Evolutionary conservation across 306 rosid genomes (phyloP), one percentile per base, ranked within the genome.

Genomic region (Castanea mollissima): DNA sequence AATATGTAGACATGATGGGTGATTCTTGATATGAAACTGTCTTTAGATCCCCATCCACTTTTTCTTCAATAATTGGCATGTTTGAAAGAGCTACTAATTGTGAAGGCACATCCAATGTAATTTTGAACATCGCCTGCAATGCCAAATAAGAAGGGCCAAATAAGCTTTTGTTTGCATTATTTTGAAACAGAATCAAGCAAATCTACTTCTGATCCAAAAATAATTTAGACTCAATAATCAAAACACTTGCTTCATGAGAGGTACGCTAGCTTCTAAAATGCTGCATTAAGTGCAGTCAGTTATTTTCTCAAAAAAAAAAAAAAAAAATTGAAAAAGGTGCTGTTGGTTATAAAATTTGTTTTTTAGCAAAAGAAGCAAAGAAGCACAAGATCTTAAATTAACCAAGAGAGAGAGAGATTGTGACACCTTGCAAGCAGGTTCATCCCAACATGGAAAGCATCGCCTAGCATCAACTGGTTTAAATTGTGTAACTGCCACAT

Each of bases 361-460:
- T 34, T 34, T 59, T 49, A 67, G 72, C 52, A 67, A 34, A 67
- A 16, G 64, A 65, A 5, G 46, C 20, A 64, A 64, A 32, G 46
- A 65, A 16, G 51, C 2, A 34, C 1, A 35, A 67, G 1, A 67
- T 67, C 5, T 34, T 67, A 49, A 67, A 35, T 19, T 12, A 67
- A 21, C 52, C 7, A 32, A 68, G 20, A 68, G 81, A 76, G 71
- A 31, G 71, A 31, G 68, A 69, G 55, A 35, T 7, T 78, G 70
- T 60, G 16, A 25, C 21, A 95, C 99, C 99, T 95, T 95, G 87
- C 87, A 91, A 74, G 97, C 96, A 67, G 99, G 99, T 82, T 95
- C 99, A 81, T 95, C 99, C 99, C 99, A 95, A 85, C 99, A 95
- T n/a, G 99, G 99, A 85, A 95, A 95, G 86, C 99, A 95, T 75